These are phyloP conservation scores for Cornus controversa DNA, from an alignment of 148 eudicot genomes.

Conservation along the genomic window DNA sequence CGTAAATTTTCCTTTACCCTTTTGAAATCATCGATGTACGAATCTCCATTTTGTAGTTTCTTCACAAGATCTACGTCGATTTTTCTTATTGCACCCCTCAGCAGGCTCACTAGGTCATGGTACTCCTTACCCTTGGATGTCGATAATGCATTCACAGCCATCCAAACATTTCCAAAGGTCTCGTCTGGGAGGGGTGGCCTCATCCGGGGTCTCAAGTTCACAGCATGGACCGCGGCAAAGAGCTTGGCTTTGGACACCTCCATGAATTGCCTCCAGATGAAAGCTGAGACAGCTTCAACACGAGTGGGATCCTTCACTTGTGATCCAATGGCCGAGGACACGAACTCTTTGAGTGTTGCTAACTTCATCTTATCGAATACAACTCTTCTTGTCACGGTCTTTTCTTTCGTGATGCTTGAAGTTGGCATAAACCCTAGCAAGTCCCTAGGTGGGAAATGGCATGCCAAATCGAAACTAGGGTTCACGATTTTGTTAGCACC, in stretches of 20 bases:
- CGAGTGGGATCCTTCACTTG: constrained; percentile 19
- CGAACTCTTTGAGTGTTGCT: constrained; percentile 5
- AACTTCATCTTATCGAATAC: constrained; percentile 19
- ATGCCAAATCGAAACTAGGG: constrained; percentile 6
- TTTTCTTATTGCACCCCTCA: constrained; percentile 13
- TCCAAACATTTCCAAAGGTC: constrained; percentile 21
- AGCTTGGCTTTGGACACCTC: not conserved
- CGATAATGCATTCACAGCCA: not conserved
- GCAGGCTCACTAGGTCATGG: not conserved
- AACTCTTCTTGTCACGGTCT: constrained; percentile 18
- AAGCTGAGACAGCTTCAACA: constrained; percentile 25
- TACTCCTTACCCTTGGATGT: not conserved
- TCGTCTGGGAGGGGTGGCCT: constrained; percentile 9
- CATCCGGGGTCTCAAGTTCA: constrained; percentile 23
- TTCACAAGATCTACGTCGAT: constrained; percentile 9
- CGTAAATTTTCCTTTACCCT: not conserved
- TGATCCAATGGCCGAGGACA: not conserved
- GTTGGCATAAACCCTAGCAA: not conserved
- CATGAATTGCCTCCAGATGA: constrained; percentile 19
- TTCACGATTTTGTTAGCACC: not conserved
- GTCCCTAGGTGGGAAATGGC: constrained; percentile 18
- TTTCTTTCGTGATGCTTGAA: not conserved
- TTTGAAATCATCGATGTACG: not conserved
- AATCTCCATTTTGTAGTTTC: not conserved
- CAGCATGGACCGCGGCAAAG: not conserved